Evolutionary conservation across 805 yeast species (phyloP).

Genomic region (Saccharomycopsis capsularis): DNA sequence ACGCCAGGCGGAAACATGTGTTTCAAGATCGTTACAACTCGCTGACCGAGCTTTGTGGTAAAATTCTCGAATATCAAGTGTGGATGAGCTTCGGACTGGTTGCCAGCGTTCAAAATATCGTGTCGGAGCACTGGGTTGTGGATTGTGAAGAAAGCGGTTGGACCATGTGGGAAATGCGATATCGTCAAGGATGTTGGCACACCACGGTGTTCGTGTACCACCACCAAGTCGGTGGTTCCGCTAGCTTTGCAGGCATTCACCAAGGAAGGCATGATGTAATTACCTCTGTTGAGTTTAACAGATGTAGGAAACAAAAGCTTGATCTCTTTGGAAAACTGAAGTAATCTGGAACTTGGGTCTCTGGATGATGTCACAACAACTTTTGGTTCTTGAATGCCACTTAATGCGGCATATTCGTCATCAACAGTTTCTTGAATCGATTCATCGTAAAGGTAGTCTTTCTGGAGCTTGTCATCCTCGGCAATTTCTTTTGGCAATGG

Average conservation of each 20-base stretch:
- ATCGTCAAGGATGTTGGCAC: constrained; percentile 90
- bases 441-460: constrained; percentile 83
- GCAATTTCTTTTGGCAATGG: constrained; percentile 85
- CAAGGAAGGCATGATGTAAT: constrained; percentile 74
- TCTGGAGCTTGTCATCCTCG: constrained; percentile 75
- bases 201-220: constrained; percentile 96
- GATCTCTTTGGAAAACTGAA: constrained; percentile 91
- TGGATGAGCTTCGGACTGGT: constrained; percentile 86
- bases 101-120: constrained; percentile 80
- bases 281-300: constrained; percentile 88
- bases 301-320: constrained; percentile 85
- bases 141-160: constrained; percentile 86
- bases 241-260: constrained; percentile 78
- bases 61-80: constrained; percentile 91
- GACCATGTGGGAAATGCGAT: constrained; percentile 97
- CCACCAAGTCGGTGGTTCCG: constrained; percentile 74
- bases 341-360: constrained; percentile 75
- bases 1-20: constrained; percentile 97
- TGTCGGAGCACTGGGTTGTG: constrained; percentile 94
- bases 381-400: constrained; percentile 87
- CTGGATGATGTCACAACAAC: constrained; percentile 90
- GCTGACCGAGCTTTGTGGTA: constrained; percentile 68
- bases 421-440: constrained; percentile 52
- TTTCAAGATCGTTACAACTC: constrained; percentile 74
- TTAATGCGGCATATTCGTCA: constrained; percentile 83